phyloP scores from a whole-genome alignment of 805 yeast genomes.

The Maudiozyma turicensis region DNA sequence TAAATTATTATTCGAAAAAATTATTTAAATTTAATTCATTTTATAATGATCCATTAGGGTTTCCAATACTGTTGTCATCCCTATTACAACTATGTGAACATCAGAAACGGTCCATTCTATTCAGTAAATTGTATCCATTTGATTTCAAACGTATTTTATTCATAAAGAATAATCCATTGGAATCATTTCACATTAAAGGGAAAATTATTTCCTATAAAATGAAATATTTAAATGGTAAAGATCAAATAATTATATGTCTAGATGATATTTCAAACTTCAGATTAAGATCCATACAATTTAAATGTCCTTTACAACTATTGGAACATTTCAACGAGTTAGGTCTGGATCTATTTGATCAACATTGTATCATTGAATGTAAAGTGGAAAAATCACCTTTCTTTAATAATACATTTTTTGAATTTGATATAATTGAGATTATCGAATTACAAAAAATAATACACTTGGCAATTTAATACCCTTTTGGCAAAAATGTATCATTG shows the following conservation, averaged over 20 bases:
- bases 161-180: too few relatives aligned
- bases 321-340: background rate
- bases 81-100: too few relatives aligned
- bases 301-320: background rate
- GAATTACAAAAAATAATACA: background rate
- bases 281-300: background rate
- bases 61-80: too few relatives aligned
- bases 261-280: conserved; percentile 25
- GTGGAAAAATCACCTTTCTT: background rate
- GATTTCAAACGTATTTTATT: too few relatives aligned
- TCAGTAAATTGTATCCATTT: too few relatives aligned
- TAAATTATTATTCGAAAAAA: too few relatives aligned
- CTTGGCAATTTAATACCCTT: background rate
- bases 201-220: background rate
- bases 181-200: background rate
- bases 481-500: background rate
- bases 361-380: background rate
- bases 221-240: conserved; percentile 6
- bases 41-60: too few relatives aligned
- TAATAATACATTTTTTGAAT: background rate
- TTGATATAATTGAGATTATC: background rate
- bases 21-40: too few relatives aligned
- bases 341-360: background rate
- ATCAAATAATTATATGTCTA: conserved; percentile 13
- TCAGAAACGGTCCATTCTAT: too few relatives aligned